phyloP scores from a whole-genome alignment of 2,329 filamentous ascomycete genomes.

The Coleophoma crateriformis region DNA sequence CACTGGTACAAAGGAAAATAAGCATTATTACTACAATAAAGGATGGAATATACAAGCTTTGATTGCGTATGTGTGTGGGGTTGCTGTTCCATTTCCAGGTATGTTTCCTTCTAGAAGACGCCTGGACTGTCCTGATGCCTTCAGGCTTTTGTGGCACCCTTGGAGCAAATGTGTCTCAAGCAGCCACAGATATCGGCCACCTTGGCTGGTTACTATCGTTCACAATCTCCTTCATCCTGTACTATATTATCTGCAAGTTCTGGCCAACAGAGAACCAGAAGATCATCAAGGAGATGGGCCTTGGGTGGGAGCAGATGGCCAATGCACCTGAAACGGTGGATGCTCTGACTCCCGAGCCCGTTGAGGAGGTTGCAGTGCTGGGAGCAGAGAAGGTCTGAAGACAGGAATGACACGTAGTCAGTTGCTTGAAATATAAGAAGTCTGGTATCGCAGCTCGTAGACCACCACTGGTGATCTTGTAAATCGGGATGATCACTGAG shows the following conservation, averaged over 20 bases:
- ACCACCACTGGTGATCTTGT: no score
- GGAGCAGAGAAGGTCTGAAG: no score
- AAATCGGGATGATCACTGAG: no score
- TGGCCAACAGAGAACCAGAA: constrained; percentile 26
- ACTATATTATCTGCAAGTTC: constrained; percentile 23
- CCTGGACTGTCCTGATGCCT: no score
- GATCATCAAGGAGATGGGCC: constrained; percentile 17
- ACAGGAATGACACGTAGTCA: no score
- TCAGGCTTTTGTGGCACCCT: constrained; percentile 15
- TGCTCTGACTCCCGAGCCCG: no score
- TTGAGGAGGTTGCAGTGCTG: no score
- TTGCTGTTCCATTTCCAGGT: constrained; percentile 23
- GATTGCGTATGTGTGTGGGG: constrained; percentile 20
- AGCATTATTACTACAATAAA: constrained; percentile 18
- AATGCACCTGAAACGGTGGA: no score
- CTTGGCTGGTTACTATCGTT: constrained; percentile 25
- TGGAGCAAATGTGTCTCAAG: constrained; percentile 17
- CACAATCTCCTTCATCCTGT: constrained; percentile 14
- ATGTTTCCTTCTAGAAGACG: no score
- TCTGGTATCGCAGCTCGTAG: no score
- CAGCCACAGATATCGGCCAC: constrained; percentile 19
- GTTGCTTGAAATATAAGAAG: no score
- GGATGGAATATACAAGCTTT: constrained; percentile 24
- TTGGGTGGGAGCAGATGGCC: constrained; percentile 8
- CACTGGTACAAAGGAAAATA: constrained; percentile 15